These are phyloP conservation scores for Curvularia eragrostidis DNA, from an alignment of 2,329 filamentous ascomycete species.

Conservation along the genomic window DNA sequence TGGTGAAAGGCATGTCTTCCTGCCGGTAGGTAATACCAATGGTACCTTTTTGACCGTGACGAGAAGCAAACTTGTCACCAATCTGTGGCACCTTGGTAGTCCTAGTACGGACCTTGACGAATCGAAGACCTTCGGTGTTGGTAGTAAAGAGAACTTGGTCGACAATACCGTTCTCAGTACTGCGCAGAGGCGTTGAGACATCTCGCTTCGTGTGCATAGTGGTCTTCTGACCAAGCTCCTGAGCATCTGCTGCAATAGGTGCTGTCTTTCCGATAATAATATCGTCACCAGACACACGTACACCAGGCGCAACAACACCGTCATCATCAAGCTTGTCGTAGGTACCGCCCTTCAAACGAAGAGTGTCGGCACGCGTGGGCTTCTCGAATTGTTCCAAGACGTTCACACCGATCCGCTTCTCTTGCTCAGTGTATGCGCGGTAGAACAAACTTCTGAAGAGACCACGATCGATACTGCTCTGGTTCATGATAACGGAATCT, in stretches of 20 bases:
- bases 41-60: slow-evolving; percentile 98
- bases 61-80: slow-evolving; percentile 98
- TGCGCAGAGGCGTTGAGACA: slow-evolving; percentile 91
- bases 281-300: slow-evolving; percentile 94
- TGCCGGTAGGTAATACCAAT: slow-evolving; percentile 98
- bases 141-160: slow-evolving; percentile 94
- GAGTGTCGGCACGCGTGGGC: slow-evolving; percentile 83
- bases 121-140: slow-evolving; percentile 90
- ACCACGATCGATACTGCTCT: slow-evolving; percentile 97
- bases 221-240: slow-evolving; percentile 91
- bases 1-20: slow-evolving; percentile 98
- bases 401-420: slow-evolving; percentile 94
- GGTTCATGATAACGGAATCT: slow-evolving; percentile 99
- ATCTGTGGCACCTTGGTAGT: slow-evolving; percentile 99
- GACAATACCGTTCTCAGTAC: slow-evolving; percentile 95
- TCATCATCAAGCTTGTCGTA: slow-evolving; percentile 98
- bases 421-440: slow-evolving; percentile 94
- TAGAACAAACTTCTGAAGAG: slow-evolving; percentile 98
- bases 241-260: slow-evolving; percentile 88
- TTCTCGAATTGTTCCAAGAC: slow-evolving; percentile 96
- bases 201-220: slow-evolving; percentile 92
- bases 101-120: slow-evolving; percentile 95
- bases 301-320: slow-evolving; percentile 90
- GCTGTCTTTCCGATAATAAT: slow-evolving; percentile 99
- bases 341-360: slow-evolving; percentile 91